Percentiles rank a stretch among this genome's conserved stretches.
phyloP scores from a whole-genome alignment of 2,329 filamentous ascomycete genomes.

The Akanthomyces uredinophilus region DNA sequence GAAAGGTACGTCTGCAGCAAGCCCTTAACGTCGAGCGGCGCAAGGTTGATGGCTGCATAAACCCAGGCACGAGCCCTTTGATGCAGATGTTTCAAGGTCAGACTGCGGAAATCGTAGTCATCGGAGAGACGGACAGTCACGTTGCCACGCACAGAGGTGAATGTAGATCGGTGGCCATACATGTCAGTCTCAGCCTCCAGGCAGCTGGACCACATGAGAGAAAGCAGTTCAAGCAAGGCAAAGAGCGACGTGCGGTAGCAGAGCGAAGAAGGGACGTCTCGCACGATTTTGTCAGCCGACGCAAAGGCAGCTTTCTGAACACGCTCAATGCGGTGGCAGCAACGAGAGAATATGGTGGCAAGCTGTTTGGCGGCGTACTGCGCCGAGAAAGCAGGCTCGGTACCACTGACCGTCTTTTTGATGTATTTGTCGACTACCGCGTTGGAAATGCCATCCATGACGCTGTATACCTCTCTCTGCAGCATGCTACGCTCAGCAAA shows the following conservation, averaged over 20 bases:
- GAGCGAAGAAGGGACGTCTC: conserved; percentile 78
- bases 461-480: conserved; percentile 55
- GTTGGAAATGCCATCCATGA: conserved; percentile 60
- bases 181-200: conserved; percentile 91
- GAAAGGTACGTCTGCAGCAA: conserved; percentile 94
- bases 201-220: conserved; percentile 92
- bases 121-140: conserved; percentile 90
- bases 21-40: conserved; percentile 90
- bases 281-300: conserved; percentile 82
- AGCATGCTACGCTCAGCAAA: conserved; percentile 89
- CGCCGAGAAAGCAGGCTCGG: conserved; percentile 75
- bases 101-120: conserved; percentile 75
- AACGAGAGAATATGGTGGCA: conserved; percentile 76
- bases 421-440: conserved; percentile 77
- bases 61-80: conserved; percentile 78
- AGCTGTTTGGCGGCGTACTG: conserved; percentile 87
- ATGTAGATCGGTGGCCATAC: conserved; percentile 80
- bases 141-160: conserved; percentile 69
- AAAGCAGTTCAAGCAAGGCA: conserved; percentile 83
- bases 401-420: conserved; percentile 64
- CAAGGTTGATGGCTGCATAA: conserved; percentile 70
- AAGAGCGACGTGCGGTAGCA: conserved; percentile 90
- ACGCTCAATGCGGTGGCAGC: conserved; percentile 88
- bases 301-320: conserved; percentile 82
- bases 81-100: conserved; percentile 73